Conservation (phyloP, 2,329 filamentous ascomycete genomes). For the Aspergillus pseudonomiae region DNA sequence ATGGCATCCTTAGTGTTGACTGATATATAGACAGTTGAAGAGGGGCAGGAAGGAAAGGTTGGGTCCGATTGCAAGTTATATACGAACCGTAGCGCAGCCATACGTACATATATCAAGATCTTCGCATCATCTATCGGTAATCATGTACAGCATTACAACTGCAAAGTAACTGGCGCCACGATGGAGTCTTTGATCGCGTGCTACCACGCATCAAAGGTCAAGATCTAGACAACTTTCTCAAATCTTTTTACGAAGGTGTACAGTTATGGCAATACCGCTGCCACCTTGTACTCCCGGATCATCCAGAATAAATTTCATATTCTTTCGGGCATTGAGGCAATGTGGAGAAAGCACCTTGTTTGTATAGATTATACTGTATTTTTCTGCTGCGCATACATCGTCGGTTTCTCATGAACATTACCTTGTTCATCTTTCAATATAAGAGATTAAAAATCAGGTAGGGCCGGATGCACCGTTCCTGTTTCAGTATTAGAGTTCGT, state of each 20-base stretch:
- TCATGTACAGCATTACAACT: no score
- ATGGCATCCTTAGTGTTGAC: neutral
- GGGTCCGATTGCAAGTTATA: neutral
- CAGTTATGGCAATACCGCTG: neutral
- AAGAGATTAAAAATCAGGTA: neutral
- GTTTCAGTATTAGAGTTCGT: neutral
- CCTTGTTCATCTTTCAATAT: neutral
- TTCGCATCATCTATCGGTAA: neutral
- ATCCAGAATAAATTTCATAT: neutral
- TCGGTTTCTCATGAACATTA: neutral
- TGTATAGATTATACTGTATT: no score
- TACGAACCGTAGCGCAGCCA: neutral
- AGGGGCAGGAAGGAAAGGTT: neutral
- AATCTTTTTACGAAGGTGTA: neutral
- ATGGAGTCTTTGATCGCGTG: no score
- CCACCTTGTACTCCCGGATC: neutral
- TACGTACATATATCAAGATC: neutral
- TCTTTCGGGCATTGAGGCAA: neutral
- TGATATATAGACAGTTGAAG: neutral
- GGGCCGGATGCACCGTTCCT: no score
- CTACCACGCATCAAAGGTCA: neutral
- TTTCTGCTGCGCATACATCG: no score
- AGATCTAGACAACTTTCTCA: neutral
- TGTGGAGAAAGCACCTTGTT: neutral
- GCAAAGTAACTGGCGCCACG: no score